A percentile compares a stretch with the other conserved stretches of the same genome.
phyloP scores from a whole-genome alignment of 441 rosid species.

The Sinapis alba region DNA sequence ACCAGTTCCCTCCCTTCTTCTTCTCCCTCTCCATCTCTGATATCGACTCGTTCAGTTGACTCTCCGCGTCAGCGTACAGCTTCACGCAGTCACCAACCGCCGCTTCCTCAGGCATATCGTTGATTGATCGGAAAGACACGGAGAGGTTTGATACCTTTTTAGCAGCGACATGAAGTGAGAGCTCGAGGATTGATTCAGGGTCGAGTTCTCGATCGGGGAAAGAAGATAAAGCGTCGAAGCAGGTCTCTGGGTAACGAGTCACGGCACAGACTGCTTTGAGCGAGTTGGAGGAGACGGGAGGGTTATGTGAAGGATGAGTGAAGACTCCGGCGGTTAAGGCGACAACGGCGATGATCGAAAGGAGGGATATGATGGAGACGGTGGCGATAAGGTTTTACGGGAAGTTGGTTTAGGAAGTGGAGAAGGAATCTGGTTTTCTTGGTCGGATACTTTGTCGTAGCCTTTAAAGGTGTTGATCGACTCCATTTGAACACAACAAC shows the following conservation, averaged over 20 bases:
- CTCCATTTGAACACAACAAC: too few species aligned
- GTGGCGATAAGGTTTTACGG: neutral
- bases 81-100: conserved; percentile 59
- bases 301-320: conserved; percentile 31
- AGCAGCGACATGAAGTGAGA: conserved; percentile 50
- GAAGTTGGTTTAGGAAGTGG: conserved; percentile 29
- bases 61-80: conserved; percentile 55
- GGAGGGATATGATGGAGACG: neutral
- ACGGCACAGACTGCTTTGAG: conserved; percentile 60
- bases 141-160: conserved; percentile 43
- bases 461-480: conserved; percentile 60
- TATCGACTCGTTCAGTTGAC: conserved; percentile 61
- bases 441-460: conserved; percentile 59
- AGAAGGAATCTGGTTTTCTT: conserved; percentile 42
- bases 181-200: conserved; percentile 27
- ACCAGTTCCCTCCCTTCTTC: conserved; percentile 44
- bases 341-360: neutral
- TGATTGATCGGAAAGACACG: conserved; percentile 39
- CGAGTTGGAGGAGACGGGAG: conserved; percentile 38
- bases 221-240: conserved; percentile 58
- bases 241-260: conserved; percentile 65
- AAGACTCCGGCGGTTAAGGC: conserved; percentile 3
- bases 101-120: conserved; percentile 43
- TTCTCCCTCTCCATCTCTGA: conserved; percentile 40
- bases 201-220: conserved; percentile 43